Evolutionary conservation across 2,329 filamentous ascomycete species (phyloP).

Genomic region (Corniculantispora saksenae): DNA sequence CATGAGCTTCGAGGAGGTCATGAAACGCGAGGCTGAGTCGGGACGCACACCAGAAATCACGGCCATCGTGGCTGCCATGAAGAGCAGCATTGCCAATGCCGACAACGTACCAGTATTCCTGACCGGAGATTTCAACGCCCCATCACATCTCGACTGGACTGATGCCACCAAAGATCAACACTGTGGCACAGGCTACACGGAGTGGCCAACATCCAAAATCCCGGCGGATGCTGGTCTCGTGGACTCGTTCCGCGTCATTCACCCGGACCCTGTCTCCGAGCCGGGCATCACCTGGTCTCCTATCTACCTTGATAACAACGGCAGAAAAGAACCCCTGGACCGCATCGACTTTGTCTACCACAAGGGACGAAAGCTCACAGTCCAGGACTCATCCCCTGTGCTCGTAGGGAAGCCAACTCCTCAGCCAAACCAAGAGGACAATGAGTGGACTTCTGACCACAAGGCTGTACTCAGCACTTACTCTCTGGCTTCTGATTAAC

Average conservation of each 20-base stretch:
- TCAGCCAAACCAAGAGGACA: constrained; percentile 36
- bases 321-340: constrained; percentile 38
- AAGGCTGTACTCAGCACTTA: constrained; percentile 35
- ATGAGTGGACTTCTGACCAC: constrained; percentile 46
- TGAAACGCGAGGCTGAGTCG: constrained; percentile 37
- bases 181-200: constrained; percentile 36
- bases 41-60: constrained; percentile 41
- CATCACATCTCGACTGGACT: constrained; percentile 45
- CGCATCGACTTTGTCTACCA: constrained; percentile 46
- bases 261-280: constrained; percentile 36
- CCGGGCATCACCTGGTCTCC: constrained; percentile 45
- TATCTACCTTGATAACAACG: constrained; percentile 35
- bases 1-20: constrained; percentile 34
- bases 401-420: constrained; percentile 37
- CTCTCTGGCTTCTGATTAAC: constrained; percentile 14
- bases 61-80: constrained; percentile 37
- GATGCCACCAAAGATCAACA: constrained; percentile 35
- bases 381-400: constrained; percentile 32
- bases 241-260: constrained; percentile 41
- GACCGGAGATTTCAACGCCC: constrained; percentile 45
- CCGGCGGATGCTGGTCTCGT: constrained; percentile 37
- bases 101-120: constrained; percentile 38
- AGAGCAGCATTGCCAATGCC: constrained; percentile 31
- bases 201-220: constrained; percentile 41
- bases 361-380: constrained; percentile 35